Evolutionary conservation across 768 basidiomycete genomes (phyloP).

Genomic region (Myochromella boudieri): DNA sequence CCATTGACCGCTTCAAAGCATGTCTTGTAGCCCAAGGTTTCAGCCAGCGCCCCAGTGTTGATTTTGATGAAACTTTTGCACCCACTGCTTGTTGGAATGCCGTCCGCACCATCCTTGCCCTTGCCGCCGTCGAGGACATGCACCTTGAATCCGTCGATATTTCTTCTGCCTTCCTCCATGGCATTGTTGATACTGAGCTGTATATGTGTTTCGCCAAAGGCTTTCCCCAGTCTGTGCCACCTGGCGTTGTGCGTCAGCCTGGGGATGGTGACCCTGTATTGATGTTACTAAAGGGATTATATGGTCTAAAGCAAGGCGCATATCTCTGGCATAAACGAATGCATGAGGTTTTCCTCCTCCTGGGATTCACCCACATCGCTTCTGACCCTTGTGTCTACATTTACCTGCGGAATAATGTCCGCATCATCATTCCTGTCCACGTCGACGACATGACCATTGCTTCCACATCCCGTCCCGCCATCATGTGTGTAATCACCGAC

Average conservation of each 20-base stretch:
- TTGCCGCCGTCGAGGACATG: constrained; percentile 25
- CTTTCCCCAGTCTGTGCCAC: not conserved
- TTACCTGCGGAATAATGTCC: not conserved
- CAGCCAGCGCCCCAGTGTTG: constrained; percentile 36
- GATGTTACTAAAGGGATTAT: not conserved
- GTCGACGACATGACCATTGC: no score
- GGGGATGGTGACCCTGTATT: not conserved
- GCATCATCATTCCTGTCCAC: not conserved
- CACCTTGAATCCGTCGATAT: constrained; percentile 18
- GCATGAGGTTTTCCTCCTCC: no score
- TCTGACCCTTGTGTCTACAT: not conserved
- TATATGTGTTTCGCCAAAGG: constrained; percentile 2
- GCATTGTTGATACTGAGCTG: not conserved
- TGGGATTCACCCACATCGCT: not conserved
- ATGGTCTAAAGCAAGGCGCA: constrained; percentile 3
- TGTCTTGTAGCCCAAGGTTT: constrained; percentile 41
- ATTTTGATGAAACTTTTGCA: constrained; percentile 39
- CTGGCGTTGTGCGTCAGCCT: not conserved
- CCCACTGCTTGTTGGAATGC: constrained; percentile 22
- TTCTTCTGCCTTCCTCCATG: not conserved
- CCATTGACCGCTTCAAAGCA: constrained; percentile 37
- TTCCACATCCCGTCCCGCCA: not conserved
- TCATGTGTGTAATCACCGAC: not conserved
- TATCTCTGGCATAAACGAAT: not conserved
- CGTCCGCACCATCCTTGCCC: constrained; percentile 19